phyloP scores from a whole-genome alignment of 257 asterid species.

The Solanum pennellii region DNA sequence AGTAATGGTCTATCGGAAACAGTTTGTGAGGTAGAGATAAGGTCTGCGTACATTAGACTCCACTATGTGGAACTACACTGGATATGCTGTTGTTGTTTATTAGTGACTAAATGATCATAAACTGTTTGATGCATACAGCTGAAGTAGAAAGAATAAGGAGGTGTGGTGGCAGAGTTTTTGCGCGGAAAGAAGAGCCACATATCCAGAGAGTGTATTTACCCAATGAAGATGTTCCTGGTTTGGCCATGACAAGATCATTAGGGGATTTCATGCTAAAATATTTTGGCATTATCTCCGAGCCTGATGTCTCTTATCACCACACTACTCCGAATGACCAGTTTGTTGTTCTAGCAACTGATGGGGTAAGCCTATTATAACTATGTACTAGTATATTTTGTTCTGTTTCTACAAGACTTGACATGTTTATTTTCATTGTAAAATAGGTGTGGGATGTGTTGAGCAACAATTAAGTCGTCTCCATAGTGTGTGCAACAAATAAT shows the following conservation, averaged over 20 bases:
- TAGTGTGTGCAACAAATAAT: conserved; percentile 27
- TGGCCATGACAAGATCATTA: conserved; percentile 82
- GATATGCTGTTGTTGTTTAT: too few relatives aligned
- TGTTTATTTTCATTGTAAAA: neutral
- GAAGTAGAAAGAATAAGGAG: conserved; percentile 77
- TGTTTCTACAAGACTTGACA: neutral
- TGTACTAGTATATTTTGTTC: neutral
- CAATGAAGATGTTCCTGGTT: conserved; percentile 59
- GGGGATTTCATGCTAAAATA: conserved; percentile 67
- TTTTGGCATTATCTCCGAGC: conserved; percentile 56
- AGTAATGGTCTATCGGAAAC: neutral
- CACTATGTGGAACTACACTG: neutral
- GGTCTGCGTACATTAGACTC: neutral
- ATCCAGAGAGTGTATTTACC: conserved; percentile 78
- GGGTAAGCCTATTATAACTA: conserved; percentile 22
- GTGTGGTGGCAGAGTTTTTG: conserved; percentile 62
- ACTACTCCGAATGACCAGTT: conserved; percentile 42
- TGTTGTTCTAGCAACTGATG: conserved; percentile 71
- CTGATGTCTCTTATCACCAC: conserved; percentile 47
- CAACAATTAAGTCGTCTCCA: conserved; percentile 39
- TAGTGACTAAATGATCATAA: neutral
- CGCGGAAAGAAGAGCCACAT: conserved; percentile 59
- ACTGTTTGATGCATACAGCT: conserved; percentile 24
- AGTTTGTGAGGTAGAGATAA: neutral
- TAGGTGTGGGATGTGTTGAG: conserved; percentile 87